A percentile compares a stretch with the other conserved stretches of the same genome.
These are phyloP conservation scores for Penicillium decumbens DNA, from an alignment of 2,329 filamentous ascomycete species.

Conservation along the genomic window DNA sequence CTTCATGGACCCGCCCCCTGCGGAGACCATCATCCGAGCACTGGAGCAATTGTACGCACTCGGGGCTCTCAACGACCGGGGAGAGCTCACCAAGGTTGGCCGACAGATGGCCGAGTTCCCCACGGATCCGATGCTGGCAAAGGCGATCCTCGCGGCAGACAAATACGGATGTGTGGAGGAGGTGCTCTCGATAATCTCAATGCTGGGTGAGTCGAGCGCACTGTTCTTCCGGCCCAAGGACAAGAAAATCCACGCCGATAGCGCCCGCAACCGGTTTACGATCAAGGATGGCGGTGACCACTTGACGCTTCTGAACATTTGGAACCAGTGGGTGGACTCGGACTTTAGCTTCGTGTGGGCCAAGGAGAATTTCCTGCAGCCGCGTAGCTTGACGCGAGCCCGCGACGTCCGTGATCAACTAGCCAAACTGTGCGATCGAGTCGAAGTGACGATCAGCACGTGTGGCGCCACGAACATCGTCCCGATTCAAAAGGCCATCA, in stretches of 20 bases:
- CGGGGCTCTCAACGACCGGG: constrained; percentile 80
- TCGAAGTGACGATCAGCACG: constrained; percentile 70
- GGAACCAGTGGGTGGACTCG: constrained; percentile 89
- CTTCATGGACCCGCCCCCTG: constrained; percentile 89
- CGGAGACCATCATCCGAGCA: constrained; percentile 81
- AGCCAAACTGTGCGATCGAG: constrained; percentile 83
- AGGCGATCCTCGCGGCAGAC: constrained; percentile 80
- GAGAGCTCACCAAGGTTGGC: constrained; percentile 83
- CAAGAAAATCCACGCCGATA: constrained; percentile 94
- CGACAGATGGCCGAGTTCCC: constrained; percentile 95
- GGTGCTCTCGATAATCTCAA: constrained; percentile 85
- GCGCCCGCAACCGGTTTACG: constrained; percentile 81
- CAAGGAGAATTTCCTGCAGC: constrained; percentile 89
- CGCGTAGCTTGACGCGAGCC: constrained; percentile 79
- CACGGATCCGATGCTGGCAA: constrained; percentile 84
- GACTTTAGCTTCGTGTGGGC: constrained; percentile 87
- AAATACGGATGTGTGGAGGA: constrained; percentile 92
- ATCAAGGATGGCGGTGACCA: constrained; percentile 89
- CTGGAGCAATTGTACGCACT: constrained; percentile 89
- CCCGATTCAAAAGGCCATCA: constrained; percentile 82
- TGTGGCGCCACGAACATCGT: constrained; percentile 66
- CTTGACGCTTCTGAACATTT: constrained; percentile 82
- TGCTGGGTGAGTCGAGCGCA: constrained; percentile 82
- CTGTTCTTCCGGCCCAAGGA: constrained; percentile 95
- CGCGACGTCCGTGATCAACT: constrained; percentile 91